Evolutionary conservation across 768 basidiomycete genomes (phyloP).

Genomic region (Calocybe indica): DNA sequence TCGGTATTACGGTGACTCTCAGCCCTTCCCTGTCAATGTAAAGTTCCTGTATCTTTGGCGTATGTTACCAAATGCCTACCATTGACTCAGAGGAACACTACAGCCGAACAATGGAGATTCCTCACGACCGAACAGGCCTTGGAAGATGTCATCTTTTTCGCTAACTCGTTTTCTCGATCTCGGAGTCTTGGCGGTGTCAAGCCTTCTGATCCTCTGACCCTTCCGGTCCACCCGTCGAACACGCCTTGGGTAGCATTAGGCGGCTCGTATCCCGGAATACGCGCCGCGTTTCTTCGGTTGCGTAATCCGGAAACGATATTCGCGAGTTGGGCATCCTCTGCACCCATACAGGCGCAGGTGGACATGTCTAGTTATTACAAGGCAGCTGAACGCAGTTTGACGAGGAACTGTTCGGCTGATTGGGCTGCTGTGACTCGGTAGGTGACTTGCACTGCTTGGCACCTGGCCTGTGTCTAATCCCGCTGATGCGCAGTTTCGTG

Average conservation of each 20-base stretch:
- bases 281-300: slow-evolving; percentile 36
- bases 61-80: not conserved
- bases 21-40: slow-evolving; percentile 43
- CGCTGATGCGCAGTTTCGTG: slow-evolving; percentile 19
- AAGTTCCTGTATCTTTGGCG: not conserved
- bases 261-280: slow-evolving; percentile 43
- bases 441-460: not conserved
- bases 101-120: slow-evolving; percentile 39
- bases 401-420: slow-evolving; percentile 46
- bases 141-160: slow-evolving; percentile 45
- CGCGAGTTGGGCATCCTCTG: slow-evolving; percentile 44
- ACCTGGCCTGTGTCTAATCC: not conserved
- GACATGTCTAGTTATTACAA: slow-evolving; percentile 48
- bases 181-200: not conserved
- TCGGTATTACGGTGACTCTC: slow-evolving; percentile 41
- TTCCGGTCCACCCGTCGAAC: slow-evolving; percentile 31
- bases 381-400: slow-evolving; percentile 42
- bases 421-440: slow-evolving; percentile 41
- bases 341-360: slow-evolving; percentile 43
- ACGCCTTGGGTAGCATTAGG: slow-evolving; percentile 46
- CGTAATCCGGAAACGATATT: slow-evolving; percentile 41
- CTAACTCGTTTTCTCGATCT: slow-evolving; percentile 27
- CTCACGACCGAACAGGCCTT: slow-evolving; percentile 44
- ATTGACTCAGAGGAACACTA: slow-evolving; percentile 26
- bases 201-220: slow-evolving; percentile 6